Conservation (phyloP, 2,329 filamentous ascomycete species). For the Ceratocystis destructans region DNA sequence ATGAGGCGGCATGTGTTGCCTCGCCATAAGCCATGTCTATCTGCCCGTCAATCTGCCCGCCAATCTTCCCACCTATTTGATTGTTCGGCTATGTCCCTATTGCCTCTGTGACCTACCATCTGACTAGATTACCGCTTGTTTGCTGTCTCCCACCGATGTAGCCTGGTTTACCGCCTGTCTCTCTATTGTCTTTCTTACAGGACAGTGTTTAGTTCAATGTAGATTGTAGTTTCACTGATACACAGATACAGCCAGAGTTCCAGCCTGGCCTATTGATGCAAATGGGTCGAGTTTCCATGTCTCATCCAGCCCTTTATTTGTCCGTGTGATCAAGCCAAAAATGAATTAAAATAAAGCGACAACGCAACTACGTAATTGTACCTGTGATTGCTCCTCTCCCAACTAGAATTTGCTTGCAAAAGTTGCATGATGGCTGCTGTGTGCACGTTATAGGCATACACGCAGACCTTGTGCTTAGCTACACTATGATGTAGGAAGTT, state of each 20-base stretch:
- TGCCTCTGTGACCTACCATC: not conserved
- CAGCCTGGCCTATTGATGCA: not conserved
- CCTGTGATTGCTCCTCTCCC: not conserved
- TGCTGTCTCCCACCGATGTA: not conserved
- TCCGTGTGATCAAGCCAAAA: not conserved
- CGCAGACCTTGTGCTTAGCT: no score
- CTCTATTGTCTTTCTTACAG: not conserved
- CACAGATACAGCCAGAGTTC: not conserved
- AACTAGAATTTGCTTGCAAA: not conserved
- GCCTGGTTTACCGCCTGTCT: not conserved
- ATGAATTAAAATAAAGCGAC: not conserved
- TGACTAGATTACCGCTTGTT: no score
- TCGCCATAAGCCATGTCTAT: not conserved
- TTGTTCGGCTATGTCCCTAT: not conserved
- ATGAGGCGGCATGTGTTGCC: not conserved
- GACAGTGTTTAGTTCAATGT: not conserved
- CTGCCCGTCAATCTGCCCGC: not conserved
- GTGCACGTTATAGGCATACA: no score
- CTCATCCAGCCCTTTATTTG: not conserved
- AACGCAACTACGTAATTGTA: not conserved
- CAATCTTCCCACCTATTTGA: not conserved
- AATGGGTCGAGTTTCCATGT: not conserved
- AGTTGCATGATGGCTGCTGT: not conserved
- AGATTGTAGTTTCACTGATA: not conserved
- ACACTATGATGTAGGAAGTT: not conserved